Percentiles rank a stretch among this genome's conserved stretches.
Evolutionary conservation across 2,329 filamentous ascomycete genomes (phyloP).

Genomic region (Septoria linicola): DNA sequence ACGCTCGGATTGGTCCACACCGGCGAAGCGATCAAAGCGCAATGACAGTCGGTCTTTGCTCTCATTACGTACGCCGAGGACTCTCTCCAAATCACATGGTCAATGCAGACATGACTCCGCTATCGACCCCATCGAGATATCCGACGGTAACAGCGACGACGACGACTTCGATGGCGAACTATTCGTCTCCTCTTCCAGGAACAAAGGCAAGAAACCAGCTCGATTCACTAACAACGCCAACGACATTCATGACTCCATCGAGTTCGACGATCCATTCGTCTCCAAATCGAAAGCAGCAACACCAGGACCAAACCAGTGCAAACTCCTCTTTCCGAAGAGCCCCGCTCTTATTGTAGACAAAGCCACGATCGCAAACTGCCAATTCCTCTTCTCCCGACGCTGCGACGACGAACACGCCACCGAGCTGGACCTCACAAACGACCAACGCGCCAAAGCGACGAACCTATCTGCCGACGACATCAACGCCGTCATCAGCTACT

Average conservation of each 20-base stretch:
- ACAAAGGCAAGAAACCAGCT: background rate
- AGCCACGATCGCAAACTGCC: constrained; percentile 1
- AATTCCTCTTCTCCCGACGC: constrained; percentile 7
- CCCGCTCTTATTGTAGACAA: background rate
- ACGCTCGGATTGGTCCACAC: too few relatives aligned
- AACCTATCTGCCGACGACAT: constrained; percentile 12
- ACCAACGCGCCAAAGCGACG: constrained; percentile 3
- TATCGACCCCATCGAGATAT: background rate
- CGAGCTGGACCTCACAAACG: constrained; percentile 12
- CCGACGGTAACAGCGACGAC: background rate
- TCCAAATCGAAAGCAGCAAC: background rate
- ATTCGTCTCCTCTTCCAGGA: background rate
- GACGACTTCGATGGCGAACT: background rate
- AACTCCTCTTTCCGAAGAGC: background rate
- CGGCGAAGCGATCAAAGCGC: background rate
- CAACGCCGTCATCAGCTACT: constrained; percentile 5
- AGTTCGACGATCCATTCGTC: background rate
- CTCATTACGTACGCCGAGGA: background rate
- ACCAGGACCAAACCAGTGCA: background rate
- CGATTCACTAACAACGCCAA: background rate
- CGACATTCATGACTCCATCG: background rate
- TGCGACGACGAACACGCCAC: constrained; percentile 1
- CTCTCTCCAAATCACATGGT: background rate
- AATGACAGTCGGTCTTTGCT: background rate
- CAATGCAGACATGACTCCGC: background rate